Evolutionary conservation across 2,329 filamentous ascomycete genomes (phyloP).

Genomic region (Ceratocystis papillata): DNA sequence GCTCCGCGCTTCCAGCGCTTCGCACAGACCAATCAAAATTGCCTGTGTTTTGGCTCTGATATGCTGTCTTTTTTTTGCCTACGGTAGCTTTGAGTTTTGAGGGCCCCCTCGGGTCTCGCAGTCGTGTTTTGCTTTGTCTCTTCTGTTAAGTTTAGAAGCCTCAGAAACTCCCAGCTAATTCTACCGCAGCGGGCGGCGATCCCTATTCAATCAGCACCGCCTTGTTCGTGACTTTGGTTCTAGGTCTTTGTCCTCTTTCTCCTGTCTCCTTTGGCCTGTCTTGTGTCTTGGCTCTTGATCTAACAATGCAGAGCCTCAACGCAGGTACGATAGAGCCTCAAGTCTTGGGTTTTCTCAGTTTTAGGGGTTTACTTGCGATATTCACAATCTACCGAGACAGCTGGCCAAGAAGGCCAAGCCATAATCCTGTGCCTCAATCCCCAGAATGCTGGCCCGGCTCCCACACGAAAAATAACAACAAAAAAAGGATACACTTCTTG

Average conservation of each 20-base stretch:
- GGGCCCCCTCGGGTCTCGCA: background rate
- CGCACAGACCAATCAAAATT: background rate
- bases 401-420: slow-evolving; percentile 5
- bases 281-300: background rate
- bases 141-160: background rate
- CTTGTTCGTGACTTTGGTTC: background rate
- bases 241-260: background rate
- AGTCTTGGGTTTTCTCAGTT: background rate
- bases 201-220: too few species aligned
- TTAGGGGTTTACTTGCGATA: background rate
- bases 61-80: background rate
- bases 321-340: background rate
- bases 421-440: slow-evolving; percentile 6
- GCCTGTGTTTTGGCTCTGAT: background rate
- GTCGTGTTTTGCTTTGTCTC: background rate
- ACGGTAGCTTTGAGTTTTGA: too few species aligned
- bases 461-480: background rate
- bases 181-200: background rate
- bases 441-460: background rate
- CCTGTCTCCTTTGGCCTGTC: background rate
- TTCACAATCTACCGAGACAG: background rate
- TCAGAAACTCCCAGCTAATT: background rate
- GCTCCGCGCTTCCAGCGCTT: slow-evolving; percentile 4
- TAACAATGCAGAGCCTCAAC: slow-evolving; percentile 1
- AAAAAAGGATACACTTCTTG: background rate